phyloP scores from a whole-genome alignment of 352 stramenopile genomes.

The Pythium brassicae region DNA sequence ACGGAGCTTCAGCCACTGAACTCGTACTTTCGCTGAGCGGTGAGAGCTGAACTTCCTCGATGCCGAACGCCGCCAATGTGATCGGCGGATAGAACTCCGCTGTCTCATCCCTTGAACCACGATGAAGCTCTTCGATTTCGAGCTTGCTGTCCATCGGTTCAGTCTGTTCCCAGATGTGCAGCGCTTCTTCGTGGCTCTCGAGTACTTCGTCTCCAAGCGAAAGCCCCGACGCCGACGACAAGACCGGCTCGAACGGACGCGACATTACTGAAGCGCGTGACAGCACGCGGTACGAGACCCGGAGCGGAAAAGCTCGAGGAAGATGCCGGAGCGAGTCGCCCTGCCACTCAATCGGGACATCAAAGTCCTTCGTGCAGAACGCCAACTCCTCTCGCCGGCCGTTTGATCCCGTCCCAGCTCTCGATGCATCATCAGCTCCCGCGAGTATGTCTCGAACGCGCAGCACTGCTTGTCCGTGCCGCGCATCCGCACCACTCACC shows the following conservation, averaged over 20 bases:
- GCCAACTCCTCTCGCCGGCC: neutral
- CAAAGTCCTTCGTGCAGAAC: slow-evolving; percentile 1
- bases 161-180: neutral
- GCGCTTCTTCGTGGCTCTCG: neutral
- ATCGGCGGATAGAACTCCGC: slow-evolving; percentile 25
- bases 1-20: neutral
- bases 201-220: neutral
- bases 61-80: slow-evolving; percentile 39
- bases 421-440: neutral
- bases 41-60: slow-evolving; percentile 39
- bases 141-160: neutral
- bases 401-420: neutral
- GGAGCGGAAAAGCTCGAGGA: neutral
- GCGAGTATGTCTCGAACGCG: slow-evolving; percentile 11
- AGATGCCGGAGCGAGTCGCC: neutral
- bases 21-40: slow-evolving; percentile 13
- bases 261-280: neutral
- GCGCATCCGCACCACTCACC: slow-evolving; percentile 10
- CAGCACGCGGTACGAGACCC: slow-evolving; percentile 8
- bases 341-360: slow-evolving; percentile 10
- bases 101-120: neutral
- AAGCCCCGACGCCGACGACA: neutral
- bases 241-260: neutral
- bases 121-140: neutral
- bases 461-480: slow-evolving; percentile 19